Base-by-base conservation (phyloP, 306 rosid genomes). In the cucumber (Cucumis sativus) region DNA sequence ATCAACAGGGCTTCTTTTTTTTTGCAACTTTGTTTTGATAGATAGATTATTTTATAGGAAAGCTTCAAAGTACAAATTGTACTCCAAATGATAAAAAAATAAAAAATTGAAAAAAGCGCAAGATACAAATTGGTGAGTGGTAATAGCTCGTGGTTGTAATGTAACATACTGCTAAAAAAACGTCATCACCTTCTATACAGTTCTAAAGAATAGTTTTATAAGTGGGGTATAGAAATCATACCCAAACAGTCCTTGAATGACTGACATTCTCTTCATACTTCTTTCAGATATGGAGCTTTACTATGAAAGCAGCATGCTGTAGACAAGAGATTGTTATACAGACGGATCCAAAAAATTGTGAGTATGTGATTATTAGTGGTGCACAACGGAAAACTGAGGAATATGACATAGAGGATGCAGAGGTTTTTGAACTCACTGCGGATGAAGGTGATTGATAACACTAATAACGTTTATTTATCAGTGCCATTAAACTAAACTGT, bases 261-360 rank as follows among this genome's bases (percentile, higher is more conserved):
- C 43, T 43, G 30, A 77, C 30, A n/a, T 28, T 77, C 56, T 71
- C 60, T 35, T 76, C 41, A 72, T 77, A 65, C 52, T 77, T 77
- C 79, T 73, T 81, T 77, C 90, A 93, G 98, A 93, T 93, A 91
- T 93, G 98, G 98, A 91, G 85, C 86, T 93, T 93, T 87, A 25
- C 91, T 65, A 91, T 93, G 98, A 93, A 93, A 83, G 78, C 98
- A 45, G 92, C 97, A 5, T 93, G 98, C 82, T 93, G 98, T 83
- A 87, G 67, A 80, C 97, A 93, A 49, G 97, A 93, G 92, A 91
- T 93, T 59, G 87, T 86, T 45, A 88, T 91, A 80, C 98, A 93
- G 76, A 93, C 98, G 51, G 98, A 93, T 87, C 98, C 98, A 3
- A 91, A 91, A 88, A 91, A 91, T 79, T 88, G 93, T 11, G 89